Base-by-base conservation (phyloP, 2,329 filamentous ascomycete genomes). In the Ascochyta lentis region DNA sequence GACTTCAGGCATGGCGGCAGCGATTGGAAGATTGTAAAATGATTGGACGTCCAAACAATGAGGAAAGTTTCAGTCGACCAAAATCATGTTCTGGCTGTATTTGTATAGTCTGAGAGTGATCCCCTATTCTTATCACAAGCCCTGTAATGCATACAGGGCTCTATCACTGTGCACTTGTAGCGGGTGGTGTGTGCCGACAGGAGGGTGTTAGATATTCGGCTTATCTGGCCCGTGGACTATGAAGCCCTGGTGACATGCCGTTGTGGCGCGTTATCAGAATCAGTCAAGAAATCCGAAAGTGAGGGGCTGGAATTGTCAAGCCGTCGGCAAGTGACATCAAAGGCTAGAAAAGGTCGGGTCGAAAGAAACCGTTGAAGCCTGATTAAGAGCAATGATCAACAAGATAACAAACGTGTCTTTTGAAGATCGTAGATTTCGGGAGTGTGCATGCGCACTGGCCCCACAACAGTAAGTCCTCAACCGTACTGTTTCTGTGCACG, bases 1-100 rank as follows among this genome's bases (percentile, higher is more conserved):
- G 34, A 69, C 57, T 51, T 66, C 62, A 48, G 69, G 66, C 66
- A 68, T 71, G 31, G 19, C 47, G 43, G 15, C 31, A 22, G 27
- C 12, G 12, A n/a, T 19, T 8, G 9, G 10, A 39, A 19, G 10
- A 23, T 2, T 39, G 8, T 13, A 39, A 3, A 6, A 12, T 39
- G 9, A 19, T 19, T 3, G 4, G 4, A 19, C 4, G 16, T 5
- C 6, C 15, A 19, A 24, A 19, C 4, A 5, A 19, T 2, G 19
- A 23, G 37, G 4, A 13, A 22, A 9, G 10, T 23, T 4, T 6
- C 4, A 8, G 37, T 13, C 19, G 10, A 19, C n/a, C n/a, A 31
- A 24, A 9, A 6, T 29, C 3, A 29, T 29, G 8, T 39, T 23
- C 12, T 12, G n/a, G 10, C 16, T 35, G 5, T 16, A 9, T 6